Evolutionary conservation across 1,284 basidiomycete species (phyloP).

Genomic region (Tilletia caries): DNA sequence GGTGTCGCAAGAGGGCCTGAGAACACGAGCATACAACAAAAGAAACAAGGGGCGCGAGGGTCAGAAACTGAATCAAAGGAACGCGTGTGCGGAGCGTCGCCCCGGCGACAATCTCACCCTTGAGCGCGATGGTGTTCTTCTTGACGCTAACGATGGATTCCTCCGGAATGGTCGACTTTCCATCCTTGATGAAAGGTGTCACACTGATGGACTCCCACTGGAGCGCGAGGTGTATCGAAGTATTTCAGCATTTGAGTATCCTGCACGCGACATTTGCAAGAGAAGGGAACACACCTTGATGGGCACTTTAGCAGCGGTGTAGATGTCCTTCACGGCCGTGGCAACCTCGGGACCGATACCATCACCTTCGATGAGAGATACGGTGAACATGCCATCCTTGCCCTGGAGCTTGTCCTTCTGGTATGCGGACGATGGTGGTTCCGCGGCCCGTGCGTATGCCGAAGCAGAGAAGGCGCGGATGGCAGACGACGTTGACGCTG

Average conservation of each 20-base stretch:
- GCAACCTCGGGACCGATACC: slow-evolving; percentile 99
- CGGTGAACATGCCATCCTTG: slow-evolving; percentile 77
- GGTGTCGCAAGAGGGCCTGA: slow-evolving; percentile 46
- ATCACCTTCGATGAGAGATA: slow-evolving; percentile 87
- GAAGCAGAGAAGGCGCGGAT: slow-evolving; percentile 7
- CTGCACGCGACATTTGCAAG: not conserved
- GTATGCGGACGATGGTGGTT: slow-evolving; percentile 37
- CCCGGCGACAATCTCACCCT: slow-evolving; percentile 63
- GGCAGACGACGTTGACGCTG: not conserved
- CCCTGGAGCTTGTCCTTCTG: slow-evolving; percentile 42
- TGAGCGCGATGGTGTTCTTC: slow-evolving; percentile 95
- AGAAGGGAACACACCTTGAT: slow-evolving; percentile 25
- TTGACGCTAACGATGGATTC: slow-evolving; percentile 84
- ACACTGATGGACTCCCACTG: slow-evolving; percentile 97
- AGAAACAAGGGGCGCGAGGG: not conserved
- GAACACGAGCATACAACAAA: not conserved
- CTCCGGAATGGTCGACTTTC: slow-evolving; percentile 96
- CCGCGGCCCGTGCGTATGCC: slow-evolving; percentile 3
- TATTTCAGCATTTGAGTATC: slow-evolving; percentile 4
- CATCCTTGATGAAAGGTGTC: slow-evolving; percentile 77
- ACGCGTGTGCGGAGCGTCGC: too few species aligned
- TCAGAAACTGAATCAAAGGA: not conserved
- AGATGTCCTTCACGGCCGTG: slow-evolving; percentile 91
- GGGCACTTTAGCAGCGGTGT: slow-evolving; percentile 67
- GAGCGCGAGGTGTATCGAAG: slow-evolving; percentile 76